phyloP scores from a whole-genome alignment of 441 rosid genomes.

The Gossypium aridum region DNA sequence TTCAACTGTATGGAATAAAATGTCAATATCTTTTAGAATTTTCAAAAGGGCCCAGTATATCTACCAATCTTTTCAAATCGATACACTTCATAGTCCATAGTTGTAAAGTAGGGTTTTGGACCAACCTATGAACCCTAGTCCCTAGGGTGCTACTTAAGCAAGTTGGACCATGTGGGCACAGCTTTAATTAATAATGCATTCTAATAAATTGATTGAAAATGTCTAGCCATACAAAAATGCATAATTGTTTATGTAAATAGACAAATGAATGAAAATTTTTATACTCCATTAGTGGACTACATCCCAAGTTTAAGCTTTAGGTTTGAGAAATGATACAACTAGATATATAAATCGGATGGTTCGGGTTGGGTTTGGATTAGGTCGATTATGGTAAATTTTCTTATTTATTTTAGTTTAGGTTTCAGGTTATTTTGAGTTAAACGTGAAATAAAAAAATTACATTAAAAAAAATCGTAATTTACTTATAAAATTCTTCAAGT shows the following conservation, averaged over 20 bases:
- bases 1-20: not conserved
- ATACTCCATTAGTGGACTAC: too few relatives aligned
- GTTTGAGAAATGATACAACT: too few relatives aligned
- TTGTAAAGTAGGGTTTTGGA: not conserved
- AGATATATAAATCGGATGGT: too few relatives aligned
- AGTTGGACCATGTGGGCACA: not conserved
- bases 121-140: conserved; percentile 1
- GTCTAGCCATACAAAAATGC: not conserved
- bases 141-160: not conserved
- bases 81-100: not conserved
- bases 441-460: too few relatives aligned
- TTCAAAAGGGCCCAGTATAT: not conserved
- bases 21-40: not conserved
- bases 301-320: too few relatives aligned
- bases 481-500: too few relatives aligned
- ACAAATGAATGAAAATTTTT: too few relatives aligned
- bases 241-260: not conserved
- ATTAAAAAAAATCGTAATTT: too few relatives aligned
- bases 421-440: too few relatives aligned
- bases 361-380: too few relatives aligned
- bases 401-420: too few relatives aligned
- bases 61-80: not conserved
- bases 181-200: not conserved
- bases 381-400: too few relatives aligned
- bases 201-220: not conserved